These are phyloP conservation scores for Carex scoparia DNA, from an alignment of 176 grass and related monocot species.

Conservation along the genomic window DNA sequence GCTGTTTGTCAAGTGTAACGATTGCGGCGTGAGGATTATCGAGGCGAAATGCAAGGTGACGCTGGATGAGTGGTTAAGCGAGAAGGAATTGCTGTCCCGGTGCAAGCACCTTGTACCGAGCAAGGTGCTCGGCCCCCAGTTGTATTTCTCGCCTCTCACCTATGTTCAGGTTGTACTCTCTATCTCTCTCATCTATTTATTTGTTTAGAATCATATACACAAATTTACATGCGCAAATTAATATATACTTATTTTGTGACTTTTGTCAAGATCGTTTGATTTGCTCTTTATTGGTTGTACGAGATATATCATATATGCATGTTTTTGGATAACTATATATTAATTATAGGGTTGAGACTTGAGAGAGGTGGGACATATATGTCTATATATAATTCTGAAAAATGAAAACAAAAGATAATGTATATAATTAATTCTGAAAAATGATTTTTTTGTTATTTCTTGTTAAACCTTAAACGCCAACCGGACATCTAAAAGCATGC, in stretches of 20 bases:
- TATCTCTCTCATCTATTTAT: neutral
- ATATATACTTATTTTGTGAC: neutral
- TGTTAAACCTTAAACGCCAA: too few species aligned
- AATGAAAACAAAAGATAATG: neutral
- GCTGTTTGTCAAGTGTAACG: conserved; percentile 82
- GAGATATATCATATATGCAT: neutral
- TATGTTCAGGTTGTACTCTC: conserved; percentile 61
- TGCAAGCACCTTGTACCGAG: conserved; percentile 44
- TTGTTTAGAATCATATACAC: neutral
- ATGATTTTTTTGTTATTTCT: too few species aligned
- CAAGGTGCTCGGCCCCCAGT: conserved; percentile 80
- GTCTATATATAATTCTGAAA: neutral
- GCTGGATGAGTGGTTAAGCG: conserved; percentile 55
- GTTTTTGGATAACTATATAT: neutral
- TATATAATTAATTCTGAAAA: neutral
- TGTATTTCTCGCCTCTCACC: conserved; percentile 75
- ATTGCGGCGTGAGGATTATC: conserved; percentile 85
- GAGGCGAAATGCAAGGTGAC: conserved; percentile 52
- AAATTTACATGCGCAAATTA: neutral
- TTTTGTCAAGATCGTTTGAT: neutral
- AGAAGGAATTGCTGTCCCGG: conserved; percentile 24
- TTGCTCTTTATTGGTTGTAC: neutral
- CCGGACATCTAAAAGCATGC: too few species aligned
- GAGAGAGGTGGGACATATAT: neutral
- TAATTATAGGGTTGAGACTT: neutral